Base-by-base conservation (phyloP, 257 asterid species). In the Penstemon eatonii region DNA sequence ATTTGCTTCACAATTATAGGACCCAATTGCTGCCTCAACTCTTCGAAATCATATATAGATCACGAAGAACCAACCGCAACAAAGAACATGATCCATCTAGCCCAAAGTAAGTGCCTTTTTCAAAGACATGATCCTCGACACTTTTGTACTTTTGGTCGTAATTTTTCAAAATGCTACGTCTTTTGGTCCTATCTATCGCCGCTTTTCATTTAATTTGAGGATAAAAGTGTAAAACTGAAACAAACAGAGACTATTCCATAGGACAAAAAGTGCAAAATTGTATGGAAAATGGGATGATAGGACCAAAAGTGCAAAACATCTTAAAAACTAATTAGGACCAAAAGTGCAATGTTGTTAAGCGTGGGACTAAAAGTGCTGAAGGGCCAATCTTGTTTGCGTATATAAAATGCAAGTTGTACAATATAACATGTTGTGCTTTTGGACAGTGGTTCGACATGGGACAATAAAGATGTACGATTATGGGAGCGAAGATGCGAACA, bases 11-110 rank as follows among this genome's bases (percentile, higher is more conserved):
- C 53, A 1, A 49, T 2, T 47, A 43, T 61, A 89, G 95, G 96
- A 4, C 89, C 86, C 5, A 89, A 89, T 63, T 89, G 96, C 47
- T 88, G 91, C 66, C 58, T 84, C 55, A 84, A 86, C 73, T 72
- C 93, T 56, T 86, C 96, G 55, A 72, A n/a, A 7, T 57, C 83
- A 10, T 73, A 64, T 62, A 80, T 84, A 1, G 64, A 66, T 25
- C 82, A 76, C 66, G 83, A 75, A 55, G 86, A 89, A 55, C 84
- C 96, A 63, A 89, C 96, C 0, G 78, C 96, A 3, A 86, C 96
- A 7, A 89, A 84, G 76, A 89, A 87, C 76, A 77, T 89, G 91
- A 15, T 89, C 73, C 96, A 89, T 63, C 70, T 89, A 42, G 85
- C 91, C 15, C 95, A 89, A 55, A 87, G 95, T 89, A 85, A 66